Conservation (phyloP, 169 alveolate species). For the Plasmodium malariae region DNA sequence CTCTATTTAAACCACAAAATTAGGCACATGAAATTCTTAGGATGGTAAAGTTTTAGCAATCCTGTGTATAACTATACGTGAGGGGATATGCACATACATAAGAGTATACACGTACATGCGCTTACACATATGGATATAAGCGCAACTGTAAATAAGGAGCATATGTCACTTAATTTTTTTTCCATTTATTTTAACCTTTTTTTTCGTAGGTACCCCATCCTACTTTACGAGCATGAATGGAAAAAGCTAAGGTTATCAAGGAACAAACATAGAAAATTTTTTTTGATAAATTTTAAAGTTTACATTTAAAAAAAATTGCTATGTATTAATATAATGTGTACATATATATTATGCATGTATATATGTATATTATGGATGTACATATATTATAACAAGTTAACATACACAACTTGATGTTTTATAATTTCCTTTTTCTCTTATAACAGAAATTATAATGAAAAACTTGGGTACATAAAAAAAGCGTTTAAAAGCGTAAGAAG, state of each 20-base stretch:
- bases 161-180: neutral
- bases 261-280: slow-evolving; percentile 20
- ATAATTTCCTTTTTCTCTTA: slow-evolving; percentile 5
- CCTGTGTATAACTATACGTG: neutral
- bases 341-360: slow-evolving; percentile 15
- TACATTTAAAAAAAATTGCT: neutral
- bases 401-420: neutral
- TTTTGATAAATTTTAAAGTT: slow-evolving; percentile 14
- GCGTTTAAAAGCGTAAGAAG: slow-evolving; percentile 57
- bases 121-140: neutral
- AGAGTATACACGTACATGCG: neutral
- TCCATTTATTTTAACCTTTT: neutral
- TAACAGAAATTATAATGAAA: slow-evolving; percentile 67
- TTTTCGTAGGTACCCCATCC: slow-evolving; percentile 30
- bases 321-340: neutral
- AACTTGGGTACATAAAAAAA: slow-evolving; percentile 71
- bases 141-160: neutral
- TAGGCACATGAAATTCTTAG: slow-evolving; percentile 46
- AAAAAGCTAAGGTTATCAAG: slow-evolving; percentile 51
- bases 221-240: slow-evolving; percentile 68
- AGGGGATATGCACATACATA: neutral
- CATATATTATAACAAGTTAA: neutral
- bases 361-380: neutral
- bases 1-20: slow-evolving; percentile 29
- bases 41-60: slow-evolving; percentile 29